phyloP scores from a whole-genome alignment of 2,329 filamentous ascomycete genomes.

The Cucurbitaria berberidis region DNA sequence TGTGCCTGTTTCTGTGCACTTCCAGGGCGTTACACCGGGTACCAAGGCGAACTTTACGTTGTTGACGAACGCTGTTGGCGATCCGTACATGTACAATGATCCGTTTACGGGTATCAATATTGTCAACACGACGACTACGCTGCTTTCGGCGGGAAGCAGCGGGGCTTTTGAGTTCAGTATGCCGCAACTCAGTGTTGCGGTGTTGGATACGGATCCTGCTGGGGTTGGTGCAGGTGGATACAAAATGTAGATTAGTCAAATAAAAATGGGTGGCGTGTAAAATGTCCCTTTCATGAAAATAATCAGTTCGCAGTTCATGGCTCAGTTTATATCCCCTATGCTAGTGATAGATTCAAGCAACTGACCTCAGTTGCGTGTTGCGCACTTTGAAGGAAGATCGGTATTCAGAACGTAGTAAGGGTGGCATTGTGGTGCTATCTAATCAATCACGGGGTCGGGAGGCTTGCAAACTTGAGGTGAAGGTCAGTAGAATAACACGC shows the following conservation, averaged over 20 bases:
- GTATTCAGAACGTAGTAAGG: too few relatives aligned
- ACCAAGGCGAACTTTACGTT: conserved; percentile 48
- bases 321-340: too few relatives aligned
- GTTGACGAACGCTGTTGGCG: conserved; percentile 49
- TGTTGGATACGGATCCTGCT: conserved; percentile 53
- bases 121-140: conserved; percentile 28
- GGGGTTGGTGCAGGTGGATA: background rate
- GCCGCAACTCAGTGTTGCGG: conserved; percentile 63
- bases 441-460: too few relatives aligned
- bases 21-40: conserved; percentile 37
- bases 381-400: too few relatives aligned
- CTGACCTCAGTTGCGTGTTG: too few relatives aligned
- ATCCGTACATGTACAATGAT: conserved; percentile 53
- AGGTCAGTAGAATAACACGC: too few relatives aligned
- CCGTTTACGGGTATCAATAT: conserved; percentile 56
- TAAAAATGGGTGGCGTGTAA: too few relatives aligned
- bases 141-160: conserved; percentile 42
- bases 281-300: too few relatives aligned
- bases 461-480: too few relatives aligned
- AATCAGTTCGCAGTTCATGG: too few relatives aligned
- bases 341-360: too few relatives aligned
- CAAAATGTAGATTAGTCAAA: background rate
- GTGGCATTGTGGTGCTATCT: too few relatives aligned
- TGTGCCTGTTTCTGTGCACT: conserved; percentile 33
- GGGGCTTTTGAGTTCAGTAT: conserved; percentile 61